Conservation (phyloP, 208 protist species). For the Giardia duodenalis region DNA sequence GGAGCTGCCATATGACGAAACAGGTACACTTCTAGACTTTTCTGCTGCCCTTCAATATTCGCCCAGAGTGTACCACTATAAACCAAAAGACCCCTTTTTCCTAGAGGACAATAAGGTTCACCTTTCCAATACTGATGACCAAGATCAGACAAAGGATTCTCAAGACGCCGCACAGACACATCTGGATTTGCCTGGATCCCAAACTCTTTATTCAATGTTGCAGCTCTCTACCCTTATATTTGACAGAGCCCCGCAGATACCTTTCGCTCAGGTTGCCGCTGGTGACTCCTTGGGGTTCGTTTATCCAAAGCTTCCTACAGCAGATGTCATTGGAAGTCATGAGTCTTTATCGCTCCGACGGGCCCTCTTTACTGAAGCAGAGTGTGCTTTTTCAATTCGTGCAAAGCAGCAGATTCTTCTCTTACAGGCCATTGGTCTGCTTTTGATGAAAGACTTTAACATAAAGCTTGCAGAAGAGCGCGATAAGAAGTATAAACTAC, state of each 20-base stretch:
- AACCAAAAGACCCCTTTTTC: neutral
- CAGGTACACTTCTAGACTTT: neutral
- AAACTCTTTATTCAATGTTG: neutral
- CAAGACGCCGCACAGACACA: neutral
- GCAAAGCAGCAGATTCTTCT: slow-evolving; percentile 12
- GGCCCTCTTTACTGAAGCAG: neutral
- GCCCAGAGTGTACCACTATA: neutral
- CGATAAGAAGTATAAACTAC: neutral
- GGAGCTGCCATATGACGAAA: too few relatives aligned
- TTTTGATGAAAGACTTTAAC: slow-evolving; percentile 7
- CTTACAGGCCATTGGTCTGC: neutral
- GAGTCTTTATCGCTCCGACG: neutral
- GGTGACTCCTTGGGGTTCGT: neutral
- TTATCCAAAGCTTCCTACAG: neutral
- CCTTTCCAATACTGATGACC: neutral
- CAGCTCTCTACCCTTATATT: neutral
- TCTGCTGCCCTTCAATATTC: neutral
- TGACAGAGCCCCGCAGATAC: neutral
- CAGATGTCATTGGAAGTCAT: neutral
- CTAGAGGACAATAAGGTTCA: neutral
- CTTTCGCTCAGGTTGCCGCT: neutral
- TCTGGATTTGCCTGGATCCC: neutral
- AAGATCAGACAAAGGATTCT: too few relatives aligned
- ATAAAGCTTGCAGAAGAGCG: neutral
- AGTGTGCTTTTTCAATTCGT: neutral